Conservation (phyloP, 345 rosid species). For the Syzygium jambos region DNA sequence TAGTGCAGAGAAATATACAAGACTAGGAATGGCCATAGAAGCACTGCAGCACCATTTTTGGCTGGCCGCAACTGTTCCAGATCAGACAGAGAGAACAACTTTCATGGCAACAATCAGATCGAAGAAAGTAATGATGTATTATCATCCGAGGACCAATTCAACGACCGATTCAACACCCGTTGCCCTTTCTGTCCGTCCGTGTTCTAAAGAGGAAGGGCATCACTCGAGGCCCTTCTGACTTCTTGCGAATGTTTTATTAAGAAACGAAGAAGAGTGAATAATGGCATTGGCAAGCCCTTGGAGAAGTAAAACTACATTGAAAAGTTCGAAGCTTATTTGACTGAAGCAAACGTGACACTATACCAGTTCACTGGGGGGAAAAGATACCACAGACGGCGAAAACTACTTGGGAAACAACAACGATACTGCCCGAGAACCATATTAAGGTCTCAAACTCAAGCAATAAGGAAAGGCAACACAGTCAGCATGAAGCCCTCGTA, state of each 20-base stretch:
- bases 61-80: background rate
- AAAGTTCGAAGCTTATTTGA: background rate
- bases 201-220: background rate
- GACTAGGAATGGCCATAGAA: background rate
- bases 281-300: background rate
- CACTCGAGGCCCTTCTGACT: background rate
- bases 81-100: background rate
- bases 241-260: background rate
- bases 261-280: background rate
- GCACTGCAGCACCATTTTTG: background rate
- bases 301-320: background rate
- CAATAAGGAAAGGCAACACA: slow-evolving; percentile 82
- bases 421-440: background rate
- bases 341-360: background rate
- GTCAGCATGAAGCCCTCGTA: slow-evolving; percentile 84
- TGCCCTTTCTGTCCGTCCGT: background rate
- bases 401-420: background rate
- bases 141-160: background rate
- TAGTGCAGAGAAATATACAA: background rate
- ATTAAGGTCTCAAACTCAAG: slow-evolving; percentile 14
- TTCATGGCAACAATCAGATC: background rate
- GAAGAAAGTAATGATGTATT: background rate
- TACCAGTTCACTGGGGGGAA: background rate
- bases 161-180: background rate
- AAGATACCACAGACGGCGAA: background rate